Evolutionary conservation across 1,139 yeast species (phyloP).

Genomic region (Taphrina confusa): DNA sequence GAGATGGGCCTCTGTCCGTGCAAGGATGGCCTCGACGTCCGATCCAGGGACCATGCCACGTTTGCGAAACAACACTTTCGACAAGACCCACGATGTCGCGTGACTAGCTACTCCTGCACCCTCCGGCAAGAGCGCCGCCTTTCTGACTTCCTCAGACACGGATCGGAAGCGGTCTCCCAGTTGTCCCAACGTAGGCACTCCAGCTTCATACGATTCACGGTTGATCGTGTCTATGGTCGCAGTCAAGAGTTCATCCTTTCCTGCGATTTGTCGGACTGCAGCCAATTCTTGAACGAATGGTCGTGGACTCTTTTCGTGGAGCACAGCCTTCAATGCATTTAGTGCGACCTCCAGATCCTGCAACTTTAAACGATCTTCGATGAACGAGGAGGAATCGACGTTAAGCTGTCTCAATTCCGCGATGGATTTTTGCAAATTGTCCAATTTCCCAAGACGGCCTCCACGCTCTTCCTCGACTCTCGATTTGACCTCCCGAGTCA

Average conservation of each 20-base stretch:
- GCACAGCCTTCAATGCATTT: conserved; percentile 55
- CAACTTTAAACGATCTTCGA: conserved; percentile 59
- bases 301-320: conserved; percentile 48
- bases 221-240: conserved; percentile 54
- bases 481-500: conserved; percentile 63
- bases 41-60: conserved; percentile 69
- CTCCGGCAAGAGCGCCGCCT: conserved; percentile 86
- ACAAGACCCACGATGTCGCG: conserved; percentile 72
- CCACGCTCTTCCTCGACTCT: conserved; percentile 78
- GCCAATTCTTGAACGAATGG: conserved; percentile 49
- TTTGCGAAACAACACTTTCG: conserved; percentile 68
- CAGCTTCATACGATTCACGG: conserved; percentile 55
- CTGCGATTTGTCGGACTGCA: conserved; percentile 50
- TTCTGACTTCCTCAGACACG: conserved; percentile 81
- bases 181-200: conserved; percentile 57
- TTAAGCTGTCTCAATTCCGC: conserved; percentile 62
- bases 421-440: conserved; percentile 60
- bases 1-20: conserved; percentile 77
- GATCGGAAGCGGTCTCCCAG: conserved; percentile 74
- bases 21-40: conserved; percentile 85
- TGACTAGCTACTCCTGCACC: conserved; percentile 96
- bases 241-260: conserved; percentile 53
- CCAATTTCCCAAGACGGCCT: conserved; percentile 72
- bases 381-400: conserved; percentile 58
- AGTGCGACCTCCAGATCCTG: conserved; percentile 61